These are phyloP conservation scores for Agaricus subrufescens DNA, from an alignment of 768 basidiomycete species.

Conservation along the genomic window DNA sequence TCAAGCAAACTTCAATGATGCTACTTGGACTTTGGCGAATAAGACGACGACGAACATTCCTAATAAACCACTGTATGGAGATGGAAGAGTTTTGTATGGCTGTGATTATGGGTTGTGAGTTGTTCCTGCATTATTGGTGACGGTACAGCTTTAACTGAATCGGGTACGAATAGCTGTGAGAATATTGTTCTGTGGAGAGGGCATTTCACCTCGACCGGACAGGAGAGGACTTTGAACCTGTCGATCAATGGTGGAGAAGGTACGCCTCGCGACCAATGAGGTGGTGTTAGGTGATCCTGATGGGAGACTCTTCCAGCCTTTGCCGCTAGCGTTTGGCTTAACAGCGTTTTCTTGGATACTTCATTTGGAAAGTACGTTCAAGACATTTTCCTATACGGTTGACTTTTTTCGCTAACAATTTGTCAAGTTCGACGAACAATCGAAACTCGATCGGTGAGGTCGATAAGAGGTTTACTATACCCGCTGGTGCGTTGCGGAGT, in stretches of 20 bases:
- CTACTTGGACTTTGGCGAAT: conserved; percentile 59
- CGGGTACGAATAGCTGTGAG: conserved; percentile 54
- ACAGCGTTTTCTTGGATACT: conserved; percentile 64
- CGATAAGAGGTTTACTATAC: conserved; percentile 63
- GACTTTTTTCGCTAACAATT: background rate
- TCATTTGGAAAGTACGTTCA: conserved; percentile 66
- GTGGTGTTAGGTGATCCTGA: background rate
- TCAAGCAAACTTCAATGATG: conserved; percentile 49
- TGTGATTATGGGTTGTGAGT: conserved; percentile 85
- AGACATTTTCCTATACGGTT: background rate
- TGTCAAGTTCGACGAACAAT: conserved; percentile 61
- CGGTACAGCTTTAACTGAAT: conserved; percentile 1
- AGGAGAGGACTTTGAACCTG: conserved; percentile 61
- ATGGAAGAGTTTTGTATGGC: conserved; percentile 75
- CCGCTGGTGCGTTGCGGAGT: conserved; percentile 41
- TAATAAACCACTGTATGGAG: conserved; percentile 63
- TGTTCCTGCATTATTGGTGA: background rate
- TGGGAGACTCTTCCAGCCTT: conserved; percentile 47
- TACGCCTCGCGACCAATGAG: conserved; percentile 18
- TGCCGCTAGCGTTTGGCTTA: conserved; percentile 80
- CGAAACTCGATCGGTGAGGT: conserved; percentile 56
- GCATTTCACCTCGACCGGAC: conserved; percentile 62
- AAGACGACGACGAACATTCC: conserved; percentile 74
- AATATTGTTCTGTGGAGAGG: conserved; percentile 80
- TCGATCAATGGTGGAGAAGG: conserved; percentile 82